These are phyloP conservation scores for Apiotrichum akiyoshidainum DNA, from an alignment of 1,284 basidiomycete genomes.

Conservation along the genomic window DNA sequence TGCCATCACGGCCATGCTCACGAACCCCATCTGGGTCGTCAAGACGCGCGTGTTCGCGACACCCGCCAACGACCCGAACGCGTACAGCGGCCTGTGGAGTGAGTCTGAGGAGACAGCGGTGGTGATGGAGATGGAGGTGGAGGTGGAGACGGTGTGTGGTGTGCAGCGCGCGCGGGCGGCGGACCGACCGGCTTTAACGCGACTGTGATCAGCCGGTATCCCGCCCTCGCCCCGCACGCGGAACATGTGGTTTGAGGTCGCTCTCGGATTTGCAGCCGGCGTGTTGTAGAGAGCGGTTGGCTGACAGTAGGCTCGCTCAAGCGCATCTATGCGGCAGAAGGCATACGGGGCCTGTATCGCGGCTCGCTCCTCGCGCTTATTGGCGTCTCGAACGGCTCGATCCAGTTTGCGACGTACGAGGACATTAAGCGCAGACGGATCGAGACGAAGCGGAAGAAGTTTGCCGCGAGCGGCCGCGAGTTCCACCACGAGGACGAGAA, in stretches of 20 bases:
- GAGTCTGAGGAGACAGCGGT: constrained; percentile 36
- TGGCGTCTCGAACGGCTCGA: constrained; percentile 90
- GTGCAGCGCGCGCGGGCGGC: neutral
- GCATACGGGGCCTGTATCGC: constrained; percentile 74
- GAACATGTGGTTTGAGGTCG: too few relatives aligned
- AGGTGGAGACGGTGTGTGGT: neutral
- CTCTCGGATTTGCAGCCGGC: neutral
- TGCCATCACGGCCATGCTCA: constrained; percentile 87
- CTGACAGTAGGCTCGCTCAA: constrained; percentile 8
- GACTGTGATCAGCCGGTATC: too few relatives aligned
- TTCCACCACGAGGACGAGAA: constrained; percentile 76
- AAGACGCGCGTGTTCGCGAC: constrained; percentile 97
- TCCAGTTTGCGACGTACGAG: constrained; percentile 96
- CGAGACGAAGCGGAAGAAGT: constrained; percentile 65
- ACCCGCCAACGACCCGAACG: constrained; percentile 59
- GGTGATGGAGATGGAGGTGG: neutral
- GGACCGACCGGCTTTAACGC: too few relatives aligned
- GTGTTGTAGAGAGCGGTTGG: neutral
- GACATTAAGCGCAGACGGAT: constrained; percentile 89
- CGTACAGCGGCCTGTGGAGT: constrained; percentile 79
- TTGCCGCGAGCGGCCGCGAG: constrained; percentile 59
- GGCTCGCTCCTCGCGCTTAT: constrained; percentile 86
- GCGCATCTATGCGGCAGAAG: constrained; percentile 66
- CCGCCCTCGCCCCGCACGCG: too few relatives aligned
- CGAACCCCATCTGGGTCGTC: constrained; percentile 98